Percentiles rank a stretch among this genome's conserved stretches.
phyloP scores from a whole-genome alignment of 495 filamentous ascomycete species.

The Penicillium chermesinum region DNA sequence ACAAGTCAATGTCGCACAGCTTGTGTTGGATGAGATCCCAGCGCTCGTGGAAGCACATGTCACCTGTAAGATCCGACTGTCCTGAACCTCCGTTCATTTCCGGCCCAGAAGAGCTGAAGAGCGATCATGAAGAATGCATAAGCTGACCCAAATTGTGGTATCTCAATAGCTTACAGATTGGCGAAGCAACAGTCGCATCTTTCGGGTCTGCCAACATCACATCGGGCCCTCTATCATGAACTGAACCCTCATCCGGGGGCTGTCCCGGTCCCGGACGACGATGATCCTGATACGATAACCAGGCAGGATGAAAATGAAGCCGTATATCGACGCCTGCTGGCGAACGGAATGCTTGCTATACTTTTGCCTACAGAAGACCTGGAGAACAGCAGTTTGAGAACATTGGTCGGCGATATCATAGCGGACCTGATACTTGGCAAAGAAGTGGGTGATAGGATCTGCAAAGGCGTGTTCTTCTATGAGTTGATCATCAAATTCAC shows the following conservation, averaged over 20 bases:
- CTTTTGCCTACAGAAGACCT: constrained; percentile 90
- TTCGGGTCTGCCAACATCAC: constrained; percentile 33
- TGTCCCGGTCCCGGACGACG: constrained; percentile 63
- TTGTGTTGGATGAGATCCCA: constrained; percentile 86
- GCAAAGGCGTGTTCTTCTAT: constrained; percentile 82
- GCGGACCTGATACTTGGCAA: constrained; percentile 81
- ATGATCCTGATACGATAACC: constrained; percentile 43
- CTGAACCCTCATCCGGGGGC: constrained; percentile 75
- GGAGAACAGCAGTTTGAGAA: constrained; percentile 74
- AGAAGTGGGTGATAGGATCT: constrained; percentile 66
- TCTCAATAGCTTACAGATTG: constrained; percentile 45
- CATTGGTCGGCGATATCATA: constrained; percentile 77
- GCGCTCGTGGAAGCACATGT: constrained; percentile 76
- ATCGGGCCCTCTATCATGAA: constrained; percentile 71
- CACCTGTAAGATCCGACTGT: constrained; percentile 53
- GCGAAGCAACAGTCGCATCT: constrained; percentile 48
- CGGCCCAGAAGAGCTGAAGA: neutral
- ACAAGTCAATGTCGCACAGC: constrained; percentile 71
- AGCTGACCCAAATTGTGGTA: constrained; percentile 7
- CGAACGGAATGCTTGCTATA: constrained; percentile 69
- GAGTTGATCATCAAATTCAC: constrained; percentile 66
- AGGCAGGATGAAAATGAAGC: constrained; percentile 71
- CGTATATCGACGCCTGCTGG: constrained; percentile 74
- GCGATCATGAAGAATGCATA: neutral
- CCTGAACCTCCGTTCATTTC: constrained; percentile 7